These are phyloP conservation scores for Pyronema domesticum DNA, from an alignment of 495 filamentous ascomycete genomes.

Conservation along the genomic window DNA sequence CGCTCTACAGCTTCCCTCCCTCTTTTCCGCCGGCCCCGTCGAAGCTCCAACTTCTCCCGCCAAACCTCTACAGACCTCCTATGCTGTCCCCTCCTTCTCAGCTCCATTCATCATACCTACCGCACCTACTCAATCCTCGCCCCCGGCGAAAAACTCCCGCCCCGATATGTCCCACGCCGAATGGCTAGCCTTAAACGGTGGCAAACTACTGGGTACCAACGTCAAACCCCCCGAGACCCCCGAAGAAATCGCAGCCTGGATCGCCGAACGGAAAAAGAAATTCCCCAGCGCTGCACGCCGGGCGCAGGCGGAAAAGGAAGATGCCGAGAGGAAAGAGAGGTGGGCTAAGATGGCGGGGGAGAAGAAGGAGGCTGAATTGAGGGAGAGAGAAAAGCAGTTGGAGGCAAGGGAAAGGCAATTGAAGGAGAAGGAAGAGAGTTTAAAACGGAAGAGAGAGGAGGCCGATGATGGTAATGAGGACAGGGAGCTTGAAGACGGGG, in stretches of 20 bases:
- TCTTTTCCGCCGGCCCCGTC: background rate
- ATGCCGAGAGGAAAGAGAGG: constrained; percentile 23
- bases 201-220: constrained; percentile 21
- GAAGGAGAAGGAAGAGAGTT: background rate
- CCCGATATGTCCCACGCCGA: constrained; percentile 18
- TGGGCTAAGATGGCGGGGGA: background rate
- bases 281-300: constrained; percentile 43
- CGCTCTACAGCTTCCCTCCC: background rate
- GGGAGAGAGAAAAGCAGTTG: background rate
- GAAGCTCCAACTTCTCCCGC: background rate
- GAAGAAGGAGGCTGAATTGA: background rate
- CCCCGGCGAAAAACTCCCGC: background rate
- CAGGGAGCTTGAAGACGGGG: background rate
- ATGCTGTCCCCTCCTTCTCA: too few relatives aligned
- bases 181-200: constrained; percentile 18
- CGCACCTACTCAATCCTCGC: too few relatives aligned
- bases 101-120: too few relatives aligned
- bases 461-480: background rate
- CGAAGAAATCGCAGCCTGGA: constrained; percentile 45
- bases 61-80: too few relatives aligned
- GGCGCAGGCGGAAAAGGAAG: constrained; percentile 26
- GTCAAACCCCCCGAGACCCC: constrained; percentile 17
- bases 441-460: background rate
- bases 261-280: constrained; percentile 45
- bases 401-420: background rate